These are phyloP conservation scores for Trametes versicolor DNA, from an alignment of 1,284 basidiomycete genomes.

Conservation along the genomic window DNA sequence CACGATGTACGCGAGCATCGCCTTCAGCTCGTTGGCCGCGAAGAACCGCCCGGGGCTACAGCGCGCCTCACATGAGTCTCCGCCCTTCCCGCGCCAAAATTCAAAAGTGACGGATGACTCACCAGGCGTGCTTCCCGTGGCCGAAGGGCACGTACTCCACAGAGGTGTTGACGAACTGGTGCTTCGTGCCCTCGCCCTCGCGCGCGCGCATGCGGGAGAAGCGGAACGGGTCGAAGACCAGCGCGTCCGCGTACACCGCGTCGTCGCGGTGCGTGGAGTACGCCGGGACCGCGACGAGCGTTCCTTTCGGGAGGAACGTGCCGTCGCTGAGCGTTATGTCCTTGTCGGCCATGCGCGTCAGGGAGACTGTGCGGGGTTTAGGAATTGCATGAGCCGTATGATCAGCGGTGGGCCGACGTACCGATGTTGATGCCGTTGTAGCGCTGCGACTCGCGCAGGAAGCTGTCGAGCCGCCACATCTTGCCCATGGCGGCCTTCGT, in stretches of 20 bases:
- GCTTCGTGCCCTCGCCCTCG: slow-evolving; percentile 31
- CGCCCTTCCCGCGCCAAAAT: slow-evolving; percentile 46
- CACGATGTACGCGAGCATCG: slow-evolving; percentile 54
- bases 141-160: slow-evolving; percentile 52
- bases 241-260: slow-evolving; percentile 49
- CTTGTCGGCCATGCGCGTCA: slow-evolving; percentile 41
- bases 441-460: slow-evolving; percentile 57
- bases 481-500: slow-evolving; percentile 53
- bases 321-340: slow-evolving; percentile 52
- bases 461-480: slow-evolving; percentile 60
- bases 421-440: slow-evolving; percentile 38
- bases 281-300: slow-evolving; percentile 50
- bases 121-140: slow-evolving; percentile 15
- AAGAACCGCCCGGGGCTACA: slow-evolving; percentile 56
- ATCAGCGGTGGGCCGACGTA: slow-evolving; percentile 21
- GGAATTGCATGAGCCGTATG: not conserved
- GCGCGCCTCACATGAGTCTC: not conserved
- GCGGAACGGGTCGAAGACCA: slow-evolving; percentile 53
- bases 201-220: slow-evolving; percentile 51
- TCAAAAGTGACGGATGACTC: not conserved
- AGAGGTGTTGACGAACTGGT: slow-evolving; percentile 47
- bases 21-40: slow-evolving; percentile 55
- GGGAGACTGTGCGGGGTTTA: slow-evolving; percentile 20
- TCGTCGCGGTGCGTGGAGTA: slow-evolving; percentile 51
- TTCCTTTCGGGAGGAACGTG: slow-evolving; percentile 52